Percentiles rank a stretch among this genome's conserved stretches.
Evolutionary conservation across 2,329 filamentous ascomycete genomes (phyloP).

Genomic region (Pestalotiopsis fici): DNA sequence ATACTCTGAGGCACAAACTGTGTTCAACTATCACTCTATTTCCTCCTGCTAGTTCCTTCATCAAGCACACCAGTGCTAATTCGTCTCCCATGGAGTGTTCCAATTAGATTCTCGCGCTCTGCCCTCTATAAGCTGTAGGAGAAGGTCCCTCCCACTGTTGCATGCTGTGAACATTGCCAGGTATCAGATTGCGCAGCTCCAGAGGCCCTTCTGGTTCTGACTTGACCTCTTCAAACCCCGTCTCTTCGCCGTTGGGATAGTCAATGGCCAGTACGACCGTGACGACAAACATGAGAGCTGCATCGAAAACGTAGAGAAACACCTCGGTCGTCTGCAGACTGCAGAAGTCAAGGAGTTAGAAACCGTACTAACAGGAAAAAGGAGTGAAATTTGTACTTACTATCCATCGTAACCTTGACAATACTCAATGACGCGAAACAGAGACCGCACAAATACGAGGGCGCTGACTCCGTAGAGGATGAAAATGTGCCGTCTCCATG

Average conservation of each 20-base stretch:
- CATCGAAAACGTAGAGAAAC: neutral
- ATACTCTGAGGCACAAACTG: too few species aligned
- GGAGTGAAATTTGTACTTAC: neutral
- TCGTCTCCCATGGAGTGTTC: too few species aligned
- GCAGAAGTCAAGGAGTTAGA: neutral
- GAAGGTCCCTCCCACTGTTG: neutral
- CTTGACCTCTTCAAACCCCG: neutral
- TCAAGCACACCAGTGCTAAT: too few species aligned
- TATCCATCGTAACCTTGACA: neutral
- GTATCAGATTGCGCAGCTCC: neutral
- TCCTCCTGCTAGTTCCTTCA: too few species aligned
- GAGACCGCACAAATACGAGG: neutral
- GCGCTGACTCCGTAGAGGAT: neutral
- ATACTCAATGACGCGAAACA: neutral
- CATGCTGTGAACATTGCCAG: neutral
- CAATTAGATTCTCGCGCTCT: too few species aligned
- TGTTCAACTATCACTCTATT: too few species aligned
- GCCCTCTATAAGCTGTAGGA: too few species aligned
- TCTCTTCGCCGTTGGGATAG: neutral
- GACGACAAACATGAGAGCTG: neutral
- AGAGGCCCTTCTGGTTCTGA: neutral
- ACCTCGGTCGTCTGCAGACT: neutral
- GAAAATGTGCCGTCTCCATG: neutral
- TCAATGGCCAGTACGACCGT: neutral
- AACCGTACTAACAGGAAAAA: too few species aligned